These are phyloP conservation scores for Penicillium coffeae DNA, from an alignment of 495 filamentous ascomycete species.

Conservation along the genomic window DNA sequence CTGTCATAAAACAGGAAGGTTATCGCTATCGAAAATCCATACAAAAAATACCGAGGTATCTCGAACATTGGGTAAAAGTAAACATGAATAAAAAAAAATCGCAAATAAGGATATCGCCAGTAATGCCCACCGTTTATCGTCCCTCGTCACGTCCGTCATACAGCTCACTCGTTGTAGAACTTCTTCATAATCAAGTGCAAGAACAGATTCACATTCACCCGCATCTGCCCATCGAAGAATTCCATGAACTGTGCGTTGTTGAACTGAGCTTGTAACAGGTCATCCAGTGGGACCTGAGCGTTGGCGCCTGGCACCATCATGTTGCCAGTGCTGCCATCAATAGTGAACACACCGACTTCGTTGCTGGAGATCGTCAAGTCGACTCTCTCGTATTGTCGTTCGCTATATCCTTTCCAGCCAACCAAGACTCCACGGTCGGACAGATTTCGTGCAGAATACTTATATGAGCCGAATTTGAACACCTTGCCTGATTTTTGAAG, in stretches of 20 bases:
- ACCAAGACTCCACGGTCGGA: constrained; percentile 93
- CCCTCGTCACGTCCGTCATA: constrained; percentile 23
- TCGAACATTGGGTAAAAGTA: constrained; percentile 25
- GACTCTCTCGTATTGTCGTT: constrained; percentile 85
- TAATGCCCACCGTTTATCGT: constrained; percentile 25
- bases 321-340: constrained; percentile 87
- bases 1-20: constrained; percentile 15
- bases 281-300: constrained; percentile 85
- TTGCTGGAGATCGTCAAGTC: constrained; percentile 93
- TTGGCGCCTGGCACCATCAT: constrained; percentile 96
- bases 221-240: constrained; percentile 82
- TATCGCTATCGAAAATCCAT: constrained; percentile 24
- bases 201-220: constrained; percentile 92
- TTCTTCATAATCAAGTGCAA: constrained; percentile 96
- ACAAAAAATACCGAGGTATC: constrained; percentile 30
- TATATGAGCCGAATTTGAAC: constrained; percentile 95
- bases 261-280: constrained; percentile 93
- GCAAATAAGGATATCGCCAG: constrained; percentile 25
- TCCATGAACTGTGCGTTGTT: constrained; percentile 93
- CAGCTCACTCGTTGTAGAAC: constrained; percentile 71
- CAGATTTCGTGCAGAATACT: constrained; percentile 85
- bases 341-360: constrained; percentile 87
- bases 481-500: constrained; percentile 85
- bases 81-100: constrained; percentile 19
- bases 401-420: constrained; percentile 75